phyloP scores from a whole-genome alignment of 2,329 filamentous ascomycete genomes.

The Paracorniculantispora psalliotae region DNA sequence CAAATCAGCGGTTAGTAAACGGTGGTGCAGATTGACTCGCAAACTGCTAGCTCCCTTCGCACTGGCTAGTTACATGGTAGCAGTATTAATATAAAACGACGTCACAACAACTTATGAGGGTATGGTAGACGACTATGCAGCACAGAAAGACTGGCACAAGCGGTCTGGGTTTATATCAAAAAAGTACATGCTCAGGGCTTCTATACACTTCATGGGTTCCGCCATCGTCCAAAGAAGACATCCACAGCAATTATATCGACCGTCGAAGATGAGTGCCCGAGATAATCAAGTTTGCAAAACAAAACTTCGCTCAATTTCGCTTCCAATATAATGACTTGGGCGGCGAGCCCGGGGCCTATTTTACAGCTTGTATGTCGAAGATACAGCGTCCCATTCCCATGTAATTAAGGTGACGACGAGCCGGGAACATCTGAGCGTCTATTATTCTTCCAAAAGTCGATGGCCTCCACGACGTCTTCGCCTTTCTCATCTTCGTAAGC shows the following conservation, averaged over 20 bases:
- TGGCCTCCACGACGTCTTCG: conserved; percentile 86
- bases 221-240: neutral
- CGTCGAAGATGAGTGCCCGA: neutral
- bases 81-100: too few relatives aligned
- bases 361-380: neutral
- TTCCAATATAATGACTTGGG: neutral
- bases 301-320: conserved; percentile 12
- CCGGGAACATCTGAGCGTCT: conserved; percentile 41
- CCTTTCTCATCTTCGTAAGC: conserved; percentile 95
- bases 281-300: neutral
- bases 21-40: conserved; percentile 29
- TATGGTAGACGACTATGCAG: too few relatives aligned
- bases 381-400: neutral
- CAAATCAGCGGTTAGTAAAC: conserved; percentile 33
- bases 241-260: neutral
- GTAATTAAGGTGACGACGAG: conserved; percentile 16
- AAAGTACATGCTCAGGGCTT: neutral
- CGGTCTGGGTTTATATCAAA: neutral
- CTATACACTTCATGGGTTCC: neutral
- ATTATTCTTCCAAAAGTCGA: conserved; percentile 89
- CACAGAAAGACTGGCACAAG: neutral
- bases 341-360: neutral
- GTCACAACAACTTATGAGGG: too few relatives aligned
- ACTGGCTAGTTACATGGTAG: too few relatives aligned
- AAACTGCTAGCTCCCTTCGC: too few relatives aligned